These are phyloP conservation scores for Biscogniauxia mediterranea DNA, from an alignment of 2,329 filamentous ascomycete species.

Conservation along the genomic window DNA sequence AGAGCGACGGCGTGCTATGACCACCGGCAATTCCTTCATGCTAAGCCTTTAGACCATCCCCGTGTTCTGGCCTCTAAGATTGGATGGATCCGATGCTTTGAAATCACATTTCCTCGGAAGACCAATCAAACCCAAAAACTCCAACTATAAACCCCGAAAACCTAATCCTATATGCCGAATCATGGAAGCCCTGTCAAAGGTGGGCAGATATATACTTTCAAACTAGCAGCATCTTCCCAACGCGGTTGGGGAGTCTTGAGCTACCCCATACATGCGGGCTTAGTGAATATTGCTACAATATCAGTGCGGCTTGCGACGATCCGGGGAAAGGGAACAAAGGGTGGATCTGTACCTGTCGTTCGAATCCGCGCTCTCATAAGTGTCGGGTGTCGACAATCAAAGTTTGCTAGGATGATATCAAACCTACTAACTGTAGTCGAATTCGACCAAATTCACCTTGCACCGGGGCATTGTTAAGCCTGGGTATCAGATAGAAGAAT, in stretches of 20 bases:
- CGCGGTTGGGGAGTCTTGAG: background rate
- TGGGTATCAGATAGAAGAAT: background rate
- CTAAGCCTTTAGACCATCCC: slow-evolving; percentile 2
- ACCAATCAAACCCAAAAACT: background rate
- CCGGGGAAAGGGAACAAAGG: background rate
- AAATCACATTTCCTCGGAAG: background rate
- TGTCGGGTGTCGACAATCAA: background rate
- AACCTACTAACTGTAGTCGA: background rate
- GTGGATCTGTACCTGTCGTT: background rate
- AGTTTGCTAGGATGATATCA: background rate
- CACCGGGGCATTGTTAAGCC: no score
- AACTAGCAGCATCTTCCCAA: background rate
- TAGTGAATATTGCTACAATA: background rate
- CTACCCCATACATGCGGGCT: background rate
- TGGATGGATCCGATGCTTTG: background rate
- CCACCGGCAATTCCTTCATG: background rate
- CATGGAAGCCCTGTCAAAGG: background rate
- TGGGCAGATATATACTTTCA: background rate
- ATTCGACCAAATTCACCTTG: background rate
- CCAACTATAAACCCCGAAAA: background rate
- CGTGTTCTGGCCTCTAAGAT: background rate
- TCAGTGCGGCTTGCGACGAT: background rate
- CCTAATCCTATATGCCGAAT: background rate
- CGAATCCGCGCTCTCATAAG: background rate
- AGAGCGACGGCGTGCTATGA: slow-evolving; percentile 79